phyloP scores from a whole-genome alignment of 2,329 filamentous ascomycete genomes.

The Cladophialophora yegresii region DNA sequence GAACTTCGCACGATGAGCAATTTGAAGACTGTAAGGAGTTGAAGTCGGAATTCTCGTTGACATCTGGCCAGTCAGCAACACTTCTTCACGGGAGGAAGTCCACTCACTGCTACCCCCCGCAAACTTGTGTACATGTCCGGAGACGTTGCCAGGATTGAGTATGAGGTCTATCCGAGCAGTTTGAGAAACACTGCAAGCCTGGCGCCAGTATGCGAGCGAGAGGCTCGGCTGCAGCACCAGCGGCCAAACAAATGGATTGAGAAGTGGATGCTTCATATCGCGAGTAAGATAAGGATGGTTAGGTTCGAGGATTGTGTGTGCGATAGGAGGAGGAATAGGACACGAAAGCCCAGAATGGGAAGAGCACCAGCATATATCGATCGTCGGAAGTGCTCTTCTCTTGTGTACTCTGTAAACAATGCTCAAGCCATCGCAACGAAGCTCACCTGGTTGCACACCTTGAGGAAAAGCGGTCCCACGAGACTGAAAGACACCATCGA shows the following conservation, averaged over 20 bases:
- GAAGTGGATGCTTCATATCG: conserved; percentile 21
- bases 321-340: not conserved
- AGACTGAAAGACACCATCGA: not conserved
- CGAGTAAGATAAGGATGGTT: conserved; percentile 1
- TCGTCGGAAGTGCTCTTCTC: not conserved
- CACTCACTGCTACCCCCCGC: conserved; percentile 74
- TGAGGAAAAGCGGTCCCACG: not conserved
- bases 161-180: conserved; percentile 68
- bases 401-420: not conserved
- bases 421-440: not conserved
- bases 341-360: not conserved
- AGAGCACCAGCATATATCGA: not conserved
- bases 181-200: conserved; percentile 73
- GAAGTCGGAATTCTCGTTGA: conserved; percentile 60
- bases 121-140: conserved; percentile 71
- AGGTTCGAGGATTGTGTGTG: not conserved
- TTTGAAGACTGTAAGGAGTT: conserved; percentile 61
- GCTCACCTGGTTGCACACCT: not conserved
- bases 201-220: conserved; percentile 75
- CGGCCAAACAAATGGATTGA: conserved; percentile 14
- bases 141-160: conserved; percentile 61
- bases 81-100: not conserved
- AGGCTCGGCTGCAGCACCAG: conserved; percentile 21
- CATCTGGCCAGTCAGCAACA: conserved; percentile 54
- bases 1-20: conserved; percentile 85